Evolutionary conservation across 805 yeast species (phyloP).

Genomic region (Wickerhamiella bombiphila): DNA sequence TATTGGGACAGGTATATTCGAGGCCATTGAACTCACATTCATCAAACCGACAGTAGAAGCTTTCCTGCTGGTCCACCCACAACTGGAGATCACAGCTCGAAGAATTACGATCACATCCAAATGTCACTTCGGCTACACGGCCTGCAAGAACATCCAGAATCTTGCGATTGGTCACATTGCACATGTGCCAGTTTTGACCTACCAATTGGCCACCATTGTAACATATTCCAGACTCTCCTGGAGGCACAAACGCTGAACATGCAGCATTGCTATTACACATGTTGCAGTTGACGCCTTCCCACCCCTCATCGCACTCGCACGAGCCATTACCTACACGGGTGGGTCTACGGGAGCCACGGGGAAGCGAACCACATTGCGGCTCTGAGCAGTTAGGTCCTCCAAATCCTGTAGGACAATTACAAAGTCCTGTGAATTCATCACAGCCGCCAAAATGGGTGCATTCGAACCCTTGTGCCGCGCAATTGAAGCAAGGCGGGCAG

Average conservation of each 20-base stretch:
- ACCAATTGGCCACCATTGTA: constrained; percentile 75
- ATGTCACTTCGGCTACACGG: constrained; percentile 78
- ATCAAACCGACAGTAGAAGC: constrained; percentile 74
- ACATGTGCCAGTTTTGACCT: constrained; percentile 71
- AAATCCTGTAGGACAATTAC: constrained; percentile 85
- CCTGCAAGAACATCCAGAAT: constrained; percentile 70
- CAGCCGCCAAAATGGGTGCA: constrained; percentile 88
- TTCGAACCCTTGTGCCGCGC: constrained; percentile 77
- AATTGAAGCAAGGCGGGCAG: constrained; percentile 55
- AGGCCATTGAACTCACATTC: constrained; percentile 58
- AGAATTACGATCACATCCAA: constrained; percentile 61
- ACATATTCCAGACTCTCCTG: constrained; percentile 67
- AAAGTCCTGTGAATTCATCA: constrained; percentile 73
- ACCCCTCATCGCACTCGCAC: constrained; percentile 72
- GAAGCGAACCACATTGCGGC: constrained; percentile 74
- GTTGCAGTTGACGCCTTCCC: constrained; percentile 90
- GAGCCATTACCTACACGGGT: constrained; percentile 22
- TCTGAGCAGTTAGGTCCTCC: constrained; percentile 86
- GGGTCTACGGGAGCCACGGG: constrained; percentile 56
- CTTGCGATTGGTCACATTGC: constrained; percentile 81
- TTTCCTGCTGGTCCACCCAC: constrained; percentile 85
- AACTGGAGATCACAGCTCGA: constrained; percentile 76
- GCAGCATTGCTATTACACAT: constrained; percentile 58
- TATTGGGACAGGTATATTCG: constrained; percentile 60
- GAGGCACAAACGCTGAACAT: constrained; percentile 83